A percentile compares a stretch with the other conserved stretches of the same genome.
These are phyloP conservation scores for Aspergillus vadensis DNA, from an alignment of 2,329 filamentous ascomycete genomes.

Conservation along the genomic window DNA sequence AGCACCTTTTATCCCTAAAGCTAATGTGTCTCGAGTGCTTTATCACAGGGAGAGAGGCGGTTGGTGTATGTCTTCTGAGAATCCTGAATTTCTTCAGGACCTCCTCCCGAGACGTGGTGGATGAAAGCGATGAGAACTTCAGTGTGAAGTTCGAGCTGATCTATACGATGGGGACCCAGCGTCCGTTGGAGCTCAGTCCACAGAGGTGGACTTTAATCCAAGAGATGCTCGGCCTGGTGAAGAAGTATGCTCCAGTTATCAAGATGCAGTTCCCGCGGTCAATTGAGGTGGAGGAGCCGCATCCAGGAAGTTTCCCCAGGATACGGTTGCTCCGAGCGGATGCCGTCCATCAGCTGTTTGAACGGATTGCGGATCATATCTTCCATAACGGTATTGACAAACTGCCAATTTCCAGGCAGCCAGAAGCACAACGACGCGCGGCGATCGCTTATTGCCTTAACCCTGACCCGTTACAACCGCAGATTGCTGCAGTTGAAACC, in stretches of 20 bases:
- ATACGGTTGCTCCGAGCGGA: constrained; percentile 52
- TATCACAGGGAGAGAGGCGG: constrained; percentile 11
- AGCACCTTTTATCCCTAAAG: constrained; percentile 65
- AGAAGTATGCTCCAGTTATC: constrained; percentile 32
- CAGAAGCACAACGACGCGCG: constrained; percentile 29
- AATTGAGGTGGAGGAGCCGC: constrained; percentile 46
- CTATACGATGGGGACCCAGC: constrained; percentile 62
- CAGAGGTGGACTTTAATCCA: constrained; percentile 61
- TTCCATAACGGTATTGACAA: constrained; percentile 48
- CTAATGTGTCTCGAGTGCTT: constrained; percentile 60
- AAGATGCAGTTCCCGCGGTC: constrained; percentile 37
- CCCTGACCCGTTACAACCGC: constrained; percentile 25
- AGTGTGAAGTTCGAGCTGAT: constrained; percentile 63
- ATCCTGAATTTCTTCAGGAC: constrained; percentile 16
- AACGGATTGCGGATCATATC: constrained; percentile 37
- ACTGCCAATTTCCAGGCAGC: constrained; percentile 47
- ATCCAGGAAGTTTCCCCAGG: constrained; percentile 48
- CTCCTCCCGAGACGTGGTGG: constrained; percentile 57
- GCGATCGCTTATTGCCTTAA: constrained; percentile 52
- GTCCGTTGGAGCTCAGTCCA: constrained; percentile 54
- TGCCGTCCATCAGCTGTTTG: constrained; percentile 33
- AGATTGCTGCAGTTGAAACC: constrained; percentile 42
- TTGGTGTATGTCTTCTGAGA: constrained; percentile 14
- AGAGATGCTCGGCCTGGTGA: constrained; percentile 52
- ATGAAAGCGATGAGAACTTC: constrained; percentile 68